phyloP scores from a whole-genome alignment of 2,329 filamentous ascomycete genomes.

The Paecilomyces formosus region DNA sequence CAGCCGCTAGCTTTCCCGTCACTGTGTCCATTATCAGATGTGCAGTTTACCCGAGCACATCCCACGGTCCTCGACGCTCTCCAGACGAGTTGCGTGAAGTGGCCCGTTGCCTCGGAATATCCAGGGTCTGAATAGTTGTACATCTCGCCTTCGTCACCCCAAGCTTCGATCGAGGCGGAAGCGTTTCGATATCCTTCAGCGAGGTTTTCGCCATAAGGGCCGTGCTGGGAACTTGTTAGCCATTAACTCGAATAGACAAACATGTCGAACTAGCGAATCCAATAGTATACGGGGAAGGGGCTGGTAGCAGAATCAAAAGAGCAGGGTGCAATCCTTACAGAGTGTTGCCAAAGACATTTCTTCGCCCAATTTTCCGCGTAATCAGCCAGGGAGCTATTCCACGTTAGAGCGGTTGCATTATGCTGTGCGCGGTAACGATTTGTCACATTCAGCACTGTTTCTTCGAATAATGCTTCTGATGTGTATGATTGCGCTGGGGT shows the following conservation, averaged over 20 bases:
- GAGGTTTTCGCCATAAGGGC: constrained; percentile 67
- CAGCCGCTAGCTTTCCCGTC: constrained; percentile 29
- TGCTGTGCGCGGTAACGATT: constrained; percentile 60
- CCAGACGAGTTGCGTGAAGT: constrained; percentile 71
- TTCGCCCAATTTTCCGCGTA: constrained; percentile 48
- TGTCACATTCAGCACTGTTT: constrained; percentile 56
- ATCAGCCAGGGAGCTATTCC: constrained; percentile 57
- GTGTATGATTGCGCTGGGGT: constrained; percentile 34
- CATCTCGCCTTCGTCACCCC: constrained; percentile 53
- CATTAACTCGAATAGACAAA: not conserved
- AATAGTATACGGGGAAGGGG: too few species aligned
- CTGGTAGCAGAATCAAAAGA: not conserved
- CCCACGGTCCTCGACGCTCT: constrained; percentile 54
- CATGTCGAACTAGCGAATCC: constrained; percentile 1
- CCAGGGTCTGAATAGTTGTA: constrained; percentile 54
- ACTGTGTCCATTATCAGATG: constrained; percentile 27
- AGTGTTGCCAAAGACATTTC: constrained; percentile 36
- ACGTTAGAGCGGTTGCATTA: constrained; percentile 51
- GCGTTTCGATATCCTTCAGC: constrained; percentile 59
- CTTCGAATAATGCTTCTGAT: constrained; percentile 32
- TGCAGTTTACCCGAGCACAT: constrained; percentile 43
- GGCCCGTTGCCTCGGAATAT: constrained; percentile 56
- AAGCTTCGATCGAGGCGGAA: constrained; percentile 53
- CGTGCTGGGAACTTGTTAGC: constrained; percentile 31
- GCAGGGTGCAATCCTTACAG: constrained; percentile 14